Percentiles rank a stretch among this genome's conserved stretches.
Conservation (phyloP, 2,329 filamentous ascomycete species). For the Diplodia intermedia region DNA sequence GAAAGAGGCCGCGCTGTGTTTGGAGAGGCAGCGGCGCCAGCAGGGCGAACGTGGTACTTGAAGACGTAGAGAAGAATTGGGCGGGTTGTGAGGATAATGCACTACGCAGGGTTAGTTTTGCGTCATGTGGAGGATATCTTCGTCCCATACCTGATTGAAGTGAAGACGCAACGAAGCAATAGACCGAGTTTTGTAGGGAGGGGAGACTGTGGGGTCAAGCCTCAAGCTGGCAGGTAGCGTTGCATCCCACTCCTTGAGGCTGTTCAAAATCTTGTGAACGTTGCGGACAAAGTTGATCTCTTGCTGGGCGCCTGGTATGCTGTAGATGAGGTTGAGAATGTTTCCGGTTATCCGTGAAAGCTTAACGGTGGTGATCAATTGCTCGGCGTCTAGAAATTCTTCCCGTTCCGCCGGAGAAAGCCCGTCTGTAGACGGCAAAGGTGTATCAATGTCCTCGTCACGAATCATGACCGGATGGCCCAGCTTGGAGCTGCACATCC, state of each 20-base stretch:
- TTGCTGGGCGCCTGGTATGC: conserved; percentile 35
- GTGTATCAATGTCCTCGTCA: conserved; percentile 56
- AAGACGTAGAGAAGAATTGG: conserved; percentile 51
- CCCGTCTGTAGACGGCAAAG: conserved; percentile 46
- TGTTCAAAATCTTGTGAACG: conserved; percentile 50
- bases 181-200: conserved; percentile 32
- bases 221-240: conserved; percentile 46
- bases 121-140: background rate
- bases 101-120: conserved; percentile 39
- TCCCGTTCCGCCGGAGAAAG: conserved; percentile 44
- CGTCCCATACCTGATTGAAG: conserved; percentile 31
- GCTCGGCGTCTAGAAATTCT: conserved; percentile 49
- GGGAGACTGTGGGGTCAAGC: conserved; percentile 44
- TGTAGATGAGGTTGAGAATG: conserved; percentile 42
- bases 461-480: conserved; percentile 58
- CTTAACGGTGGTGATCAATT: conserved; percentile 48
- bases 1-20: conserved; percentile 37
- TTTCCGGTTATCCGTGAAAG: conserved; percentile 49
- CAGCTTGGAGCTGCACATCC: conserved; percentile 59
- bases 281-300: conserved; percentile 42
- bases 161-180: conserved; percentile 29
- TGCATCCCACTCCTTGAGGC: conserved; percentile 50
- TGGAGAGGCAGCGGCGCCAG: conserved; percentile 25
- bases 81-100: conserved; percentile 50
- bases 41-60: conserved; percentile 36